Base-by-base conservation (phyloP, 2,329 filamentous ascomycete species). In the Alternaria conjuncta region DNA sequence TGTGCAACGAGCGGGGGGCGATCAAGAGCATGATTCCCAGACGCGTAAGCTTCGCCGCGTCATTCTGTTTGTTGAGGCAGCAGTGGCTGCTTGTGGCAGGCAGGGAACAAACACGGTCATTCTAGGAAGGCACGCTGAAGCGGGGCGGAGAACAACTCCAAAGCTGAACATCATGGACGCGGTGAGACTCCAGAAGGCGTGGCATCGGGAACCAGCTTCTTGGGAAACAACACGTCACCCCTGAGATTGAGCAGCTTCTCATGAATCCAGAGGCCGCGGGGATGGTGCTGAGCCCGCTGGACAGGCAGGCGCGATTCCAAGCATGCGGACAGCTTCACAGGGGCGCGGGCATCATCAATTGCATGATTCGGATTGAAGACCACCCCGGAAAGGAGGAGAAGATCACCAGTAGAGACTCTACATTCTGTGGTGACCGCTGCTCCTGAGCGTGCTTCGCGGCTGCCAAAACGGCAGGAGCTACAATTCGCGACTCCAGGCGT, bases 91-190 rank as follows among this genome's bases (percentile, higher is more conserved):
- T 26, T 54, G 36, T 36, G 56, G 46, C 46, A 58, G n/a, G 13
- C 6, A 44, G 6, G 41, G 15, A 20, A 20, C 47, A 26, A 54
- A 15, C 23, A 8, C 8, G 21, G 36, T 46, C 57, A 36, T 41
- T 25, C 20, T 32, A 8, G 36, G 59, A 53, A 61, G 54, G 53
- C 53, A 61, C 59, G 20, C 3, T 46, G 45, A n/a, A 36, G 53
- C 9, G 20, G 25, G 36, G n/a, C 25, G 9, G 32, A 20, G 18
- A 26, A 13, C 55, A 41, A 18, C 13, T 7, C 13, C 36, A 32
- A 50, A 43, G 26, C 41, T 12, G 44, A 36, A 13, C 25, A 26
- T 30, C 28, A 9, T 41, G 11, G 12, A 15, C 11, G 15, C 7
- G n/a, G 15, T 3, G 5, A 25, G 11, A 41, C 18, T 7, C 12